Conservation (phyloP, 1,284 basidiomycete genomes). For the Ceratobasidium sp. region DNA sequence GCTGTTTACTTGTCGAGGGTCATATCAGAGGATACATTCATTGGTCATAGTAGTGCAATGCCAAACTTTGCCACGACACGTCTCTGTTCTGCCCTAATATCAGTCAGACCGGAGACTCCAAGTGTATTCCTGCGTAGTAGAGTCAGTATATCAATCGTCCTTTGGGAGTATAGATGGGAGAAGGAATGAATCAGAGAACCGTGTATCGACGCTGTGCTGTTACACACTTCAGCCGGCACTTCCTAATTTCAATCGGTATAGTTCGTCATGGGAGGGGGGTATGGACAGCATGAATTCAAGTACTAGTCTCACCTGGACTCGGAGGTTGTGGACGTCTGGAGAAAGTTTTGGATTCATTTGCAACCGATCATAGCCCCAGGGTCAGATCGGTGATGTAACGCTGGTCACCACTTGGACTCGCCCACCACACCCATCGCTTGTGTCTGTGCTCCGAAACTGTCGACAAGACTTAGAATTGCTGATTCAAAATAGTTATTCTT, state of each 20-base stretch:
- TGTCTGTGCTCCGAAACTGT: too few relatives aligned
- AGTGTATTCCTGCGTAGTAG: too few relatives aligned
- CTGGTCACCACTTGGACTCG: not conserved
- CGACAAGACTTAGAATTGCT: too few relatives aligned
- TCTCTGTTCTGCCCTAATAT: too few relatives aligned
- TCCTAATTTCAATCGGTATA: slow-evolving; percentile 41
- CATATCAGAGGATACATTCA: not conserved
- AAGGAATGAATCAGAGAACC: slow-evolving; percentile 34
- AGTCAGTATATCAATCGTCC: not conserved
- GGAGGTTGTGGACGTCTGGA: not conserved
- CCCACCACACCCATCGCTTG: not conserved
- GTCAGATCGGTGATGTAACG: not conserved
- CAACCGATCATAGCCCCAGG: slow-evolving; percentile 4
- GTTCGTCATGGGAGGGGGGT: slow-evolving; percentile 18
- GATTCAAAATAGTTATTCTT: too few relatives aligned
- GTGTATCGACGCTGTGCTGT: slow-evolving; percentile 37
- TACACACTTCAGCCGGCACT: slow-evolving; percentile 43
- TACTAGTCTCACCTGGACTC: not conserved
- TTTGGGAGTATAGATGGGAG: not conserved
- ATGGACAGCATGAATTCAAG: not conserved
- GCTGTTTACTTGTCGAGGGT: too few relatives aligned
- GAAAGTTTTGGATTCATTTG: slow-evolving; percentile 8
- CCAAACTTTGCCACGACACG: too few relatives aligned
- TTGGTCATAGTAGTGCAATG: not conserved
- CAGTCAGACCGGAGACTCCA: too few relatives aligned